Evolutionary conservation across 75 land plant species (phyloP).

Genomic region (Picea sitchensis): DNA sequence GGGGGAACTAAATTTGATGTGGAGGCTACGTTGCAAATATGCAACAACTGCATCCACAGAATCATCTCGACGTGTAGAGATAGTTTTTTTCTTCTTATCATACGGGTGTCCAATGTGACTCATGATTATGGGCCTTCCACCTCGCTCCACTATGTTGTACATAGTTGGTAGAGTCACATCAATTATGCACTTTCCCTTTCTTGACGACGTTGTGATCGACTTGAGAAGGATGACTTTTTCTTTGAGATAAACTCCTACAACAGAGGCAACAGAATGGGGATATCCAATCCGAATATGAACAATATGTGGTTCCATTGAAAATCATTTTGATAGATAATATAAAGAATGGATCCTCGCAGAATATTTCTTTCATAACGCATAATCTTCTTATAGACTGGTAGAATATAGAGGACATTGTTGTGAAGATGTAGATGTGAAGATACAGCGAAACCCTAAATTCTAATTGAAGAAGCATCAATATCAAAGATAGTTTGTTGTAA

Average conservation of each 20-base stretch:
- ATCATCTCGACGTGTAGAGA: conserved; percentile 28
- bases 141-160: no score
- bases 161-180: conserved; percentile 46
- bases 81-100: conserved; percentile 36
- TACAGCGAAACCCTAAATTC: no score
- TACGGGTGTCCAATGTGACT: conserved; percentile 46
- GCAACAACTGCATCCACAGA: conserved; percentile 43
- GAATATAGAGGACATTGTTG: no score
- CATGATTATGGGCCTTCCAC: conserved; percentile 36
- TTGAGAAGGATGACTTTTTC: conserved; percentile 43
- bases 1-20: conserved; percentile 24
- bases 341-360: no score
- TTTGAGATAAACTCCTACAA: conserved; percentile 41
- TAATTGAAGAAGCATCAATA: no score
- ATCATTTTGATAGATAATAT: no score
- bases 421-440: no score
- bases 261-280: conserved; percentile 15
- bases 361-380: no score
- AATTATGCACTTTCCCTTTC: conserved; percentile 46
- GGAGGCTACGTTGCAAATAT: conserved; percentile 43
- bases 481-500: no score
- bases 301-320: no score
- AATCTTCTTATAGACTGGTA: no score
- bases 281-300: no score
- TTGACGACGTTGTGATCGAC: conserved; percentile 55